phyloP scores from a whole-genome alignment of 2,329 filamentous ascomycete species.

The Bipolaris victoriae region DNA sequence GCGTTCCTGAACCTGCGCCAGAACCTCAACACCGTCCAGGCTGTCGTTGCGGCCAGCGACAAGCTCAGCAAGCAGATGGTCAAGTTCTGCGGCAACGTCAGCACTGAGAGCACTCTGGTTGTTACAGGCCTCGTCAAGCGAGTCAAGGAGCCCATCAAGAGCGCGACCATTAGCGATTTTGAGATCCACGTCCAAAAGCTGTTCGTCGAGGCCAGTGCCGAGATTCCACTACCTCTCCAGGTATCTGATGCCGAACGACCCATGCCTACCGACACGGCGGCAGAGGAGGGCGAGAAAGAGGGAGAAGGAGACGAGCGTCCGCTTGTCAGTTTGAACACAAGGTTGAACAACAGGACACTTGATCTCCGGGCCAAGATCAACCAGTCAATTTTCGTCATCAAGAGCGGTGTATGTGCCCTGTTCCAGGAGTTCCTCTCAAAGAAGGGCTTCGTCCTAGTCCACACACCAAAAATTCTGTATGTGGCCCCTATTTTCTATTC shows the following conservation, averaged over 20 bases:
- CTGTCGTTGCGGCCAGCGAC: constrained; percentile 69
- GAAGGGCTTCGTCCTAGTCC: constrained; percentile 79
- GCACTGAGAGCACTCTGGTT: constrained; percentile 79
- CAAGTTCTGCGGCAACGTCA: constrained; percentile 80
- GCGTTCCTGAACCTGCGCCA: constrained; percentile 86
- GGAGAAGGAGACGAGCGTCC: constrained; percentile 65
- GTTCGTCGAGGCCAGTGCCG: constrained; percentile 73
- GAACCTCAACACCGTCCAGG: constrained; percentile 79
- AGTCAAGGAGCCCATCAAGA: constrained; percentile 86
- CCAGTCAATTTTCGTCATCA: constrained; percentile 81
- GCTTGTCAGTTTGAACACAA: constrained; percentile 79
- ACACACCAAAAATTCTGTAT: constrained; percentile 71
- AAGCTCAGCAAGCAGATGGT: constrained; percentile 85
- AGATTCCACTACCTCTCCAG: constrained; percentile 66
- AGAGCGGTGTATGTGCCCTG: constrained; percentile 68
- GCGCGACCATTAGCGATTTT: constrained; percentile 76
- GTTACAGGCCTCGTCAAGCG: constrained; percentile 83
- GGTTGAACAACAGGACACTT: constrained; percentile 89
- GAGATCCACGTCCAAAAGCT: constrained; percentile 90
- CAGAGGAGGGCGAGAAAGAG: constrained; percentile 57
- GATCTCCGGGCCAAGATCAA: constrained; percentile 91
- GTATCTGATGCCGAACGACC: constrained; percentile 60
- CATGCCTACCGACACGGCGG: constrained; percentile 55
- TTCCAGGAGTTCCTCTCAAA: constrained; percentile 81
- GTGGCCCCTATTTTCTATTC: background rate